These are phyloP conservation scores for Hanseniaspora occidentalis DNA, from an alignment of 805 yeast species.

Conservation along the genomic window DNA sequence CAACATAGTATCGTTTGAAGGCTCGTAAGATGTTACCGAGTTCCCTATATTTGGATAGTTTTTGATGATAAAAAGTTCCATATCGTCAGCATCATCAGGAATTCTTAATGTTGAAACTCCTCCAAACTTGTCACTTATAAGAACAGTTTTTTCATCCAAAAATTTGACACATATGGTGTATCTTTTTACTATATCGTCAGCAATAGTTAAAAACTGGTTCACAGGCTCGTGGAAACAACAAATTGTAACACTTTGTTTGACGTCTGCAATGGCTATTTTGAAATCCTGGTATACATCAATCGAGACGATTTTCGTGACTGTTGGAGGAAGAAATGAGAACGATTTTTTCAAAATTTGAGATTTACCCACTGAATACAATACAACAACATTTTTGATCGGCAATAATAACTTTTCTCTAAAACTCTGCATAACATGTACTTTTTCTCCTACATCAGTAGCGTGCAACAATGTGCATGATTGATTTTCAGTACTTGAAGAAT, in stretches of 20 bases:
- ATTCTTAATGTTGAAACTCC: constrained; percentile 58
- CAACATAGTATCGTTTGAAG: constrained; percentile 3
- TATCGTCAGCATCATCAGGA: constrained; percentile 27
- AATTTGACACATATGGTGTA: constrained; percentile 47
- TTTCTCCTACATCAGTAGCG: constrained; percentile 40
- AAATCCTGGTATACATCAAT: constrained; percentile 38
- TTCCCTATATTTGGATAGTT: constrained; percentile 1
- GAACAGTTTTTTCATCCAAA: constrained; percentile 63
- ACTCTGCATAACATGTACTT: constrained; percentile 34
- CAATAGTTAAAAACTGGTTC: constrained; percentile 47
- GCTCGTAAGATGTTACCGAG: constrained; percentile 2
- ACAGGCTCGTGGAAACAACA: constrained; percentile 36
- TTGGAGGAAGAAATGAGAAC: constrained; percentile 30
- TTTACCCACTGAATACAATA: constrained; percentile 62
- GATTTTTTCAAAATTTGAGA: constrained; percentile 68
- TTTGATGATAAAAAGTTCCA: constrained; percentile 19
- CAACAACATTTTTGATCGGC: constrained; percentile 39
- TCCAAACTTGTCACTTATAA: constrained; percentile 85
- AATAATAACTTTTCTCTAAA: constrained; percentile 53
- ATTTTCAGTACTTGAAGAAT: constrained; percentile 24
- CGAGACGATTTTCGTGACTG: constrained; percentile 38
- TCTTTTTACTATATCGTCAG: constrained; percentile 57
- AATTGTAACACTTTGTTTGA: constrained; percentile 49
- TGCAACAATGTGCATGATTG: constrained; percentile 40
- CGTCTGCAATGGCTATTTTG: constrained; percentile 61